Conservation (phyloP, 306 rosid genomes). For the Bauhinia variegata region DNA sequence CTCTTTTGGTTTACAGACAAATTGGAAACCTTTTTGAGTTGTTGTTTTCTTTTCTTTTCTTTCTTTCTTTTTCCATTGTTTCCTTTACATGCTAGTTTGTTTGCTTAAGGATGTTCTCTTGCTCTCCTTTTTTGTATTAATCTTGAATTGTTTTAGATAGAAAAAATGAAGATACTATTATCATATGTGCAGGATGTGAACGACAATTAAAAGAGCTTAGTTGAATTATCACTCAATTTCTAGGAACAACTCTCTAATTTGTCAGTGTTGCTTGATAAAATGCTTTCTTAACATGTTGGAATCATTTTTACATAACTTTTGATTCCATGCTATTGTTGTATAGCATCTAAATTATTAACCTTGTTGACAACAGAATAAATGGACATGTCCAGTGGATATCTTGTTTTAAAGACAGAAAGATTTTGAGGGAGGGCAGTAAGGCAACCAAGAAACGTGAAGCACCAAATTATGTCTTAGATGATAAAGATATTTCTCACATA, state of each 20-base stretch:
- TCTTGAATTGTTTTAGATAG: too few species aligned
- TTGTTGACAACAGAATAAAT: constrained; percentile 33
- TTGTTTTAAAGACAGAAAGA: constrained; percentile 52
- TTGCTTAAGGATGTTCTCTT: too few species aligned
- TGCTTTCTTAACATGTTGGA: constrained; percentile 24
- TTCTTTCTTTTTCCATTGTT: too few species aligned
- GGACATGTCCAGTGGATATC: constrained; percentile 44
- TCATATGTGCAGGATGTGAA: too few species aligned
- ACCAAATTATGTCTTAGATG: constrained; percentile 50
- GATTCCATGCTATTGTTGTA: constrained; percentile 1
- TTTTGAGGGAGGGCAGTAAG: constrained; percentile 53
- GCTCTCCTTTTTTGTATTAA: too few species aligned
- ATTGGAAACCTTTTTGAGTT: too few species aligned
- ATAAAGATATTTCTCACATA: constrained; percentile 74
- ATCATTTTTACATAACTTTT: too few species aligned
- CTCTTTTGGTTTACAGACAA: too few species aligned
- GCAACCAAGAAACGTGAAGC: constrained; percentile 56
- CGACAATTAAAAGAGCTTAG: neutral
- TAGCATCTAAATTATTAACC: constrained; percentile 31
- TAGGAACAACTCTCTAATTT: neutral
- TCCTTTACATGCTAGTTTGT: too few species aligned
- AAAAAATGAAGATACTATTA: too few species aligned
- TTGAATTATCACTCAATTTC: constrained; percentile 25
- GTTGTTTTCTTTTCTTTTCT: too few species aligned
- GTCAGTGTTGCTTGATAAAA: neutral